These are phyloP conservation scores for Aspergillus conjunctus DNA, from an alignment of 495 filamentous ascomycete species.

Conservation along the genomic window DNA sequence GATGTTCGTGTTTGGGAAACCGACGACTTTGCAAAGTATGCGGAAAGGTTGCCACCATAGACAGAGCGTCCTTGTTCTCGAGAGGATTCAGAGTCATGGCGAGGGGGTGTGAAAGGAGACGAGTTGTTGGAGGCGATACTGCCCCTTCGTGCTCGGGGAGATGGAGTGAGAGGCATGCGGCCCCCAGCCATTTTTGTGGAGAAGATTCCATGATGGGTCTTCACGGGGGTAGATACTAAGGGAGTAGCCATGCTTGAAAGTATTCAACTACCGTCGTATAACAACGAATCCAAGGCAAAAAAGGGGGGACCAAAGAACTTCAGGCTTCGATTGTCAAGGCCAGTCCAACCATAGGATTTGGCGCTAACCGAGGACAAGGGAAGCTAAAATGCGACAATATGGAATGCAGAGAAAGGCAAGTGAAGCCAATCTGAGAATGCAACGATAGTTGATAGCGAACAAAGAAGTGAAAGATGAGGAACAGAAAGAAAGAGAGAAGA, in stretches of 20 bases:
- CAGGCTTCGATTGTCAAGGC: conserved; percentile 17
- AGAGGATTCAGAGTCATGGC: conserved; percentile 45
- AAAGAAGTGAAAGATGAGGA: conserved; percentile 12
- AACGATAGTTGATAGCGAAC: conserved; percentile 32
- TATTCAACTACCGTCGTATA: conserved; percentile 28
- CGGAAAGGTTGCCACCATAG: conserved; percentile 71
- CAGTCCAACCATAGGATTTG: conserved; percentile 20
- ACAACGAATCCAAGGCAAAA: conserved; percentile 7
- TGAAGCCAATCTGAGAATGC: conserved; percentile 34
- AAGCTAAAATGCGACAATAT: conserved; percentile 26
- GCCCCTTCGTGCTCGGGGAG: conserved; percentile 64
- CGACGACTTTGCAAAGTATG: conserved; percentile 69
- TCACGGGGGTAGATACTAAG: conserved; percentile 86
- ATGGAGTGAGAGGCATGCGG: conserved; percentile 92
- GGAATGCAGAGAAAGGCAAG: conserved; percentile 24
- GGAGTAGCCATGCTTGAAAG: conserved; percentile 75
- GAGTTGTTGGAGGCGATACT: conserved; percentile 54
- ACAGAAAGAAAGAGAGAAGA: conserved; percentile 25
- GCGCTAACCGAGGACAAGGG: conserved; percentile 25
- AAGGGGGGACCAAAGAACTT: conserved; percentile 16
- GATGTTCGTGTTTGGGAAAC: conserved; percentile 25
- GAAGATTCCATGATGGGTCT: conserved; percentile 91
- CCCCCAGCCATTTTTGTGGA: conserved; percentile 90
- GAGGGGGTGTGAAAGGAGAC: conserved; percentile 80
- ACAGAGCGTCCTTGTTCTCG: conserved; percentile 56